Evolutionary conservation across 1,284 basidiomycete genomes (phyloP).

Genomic region (Vanrija sp.): DNA sequence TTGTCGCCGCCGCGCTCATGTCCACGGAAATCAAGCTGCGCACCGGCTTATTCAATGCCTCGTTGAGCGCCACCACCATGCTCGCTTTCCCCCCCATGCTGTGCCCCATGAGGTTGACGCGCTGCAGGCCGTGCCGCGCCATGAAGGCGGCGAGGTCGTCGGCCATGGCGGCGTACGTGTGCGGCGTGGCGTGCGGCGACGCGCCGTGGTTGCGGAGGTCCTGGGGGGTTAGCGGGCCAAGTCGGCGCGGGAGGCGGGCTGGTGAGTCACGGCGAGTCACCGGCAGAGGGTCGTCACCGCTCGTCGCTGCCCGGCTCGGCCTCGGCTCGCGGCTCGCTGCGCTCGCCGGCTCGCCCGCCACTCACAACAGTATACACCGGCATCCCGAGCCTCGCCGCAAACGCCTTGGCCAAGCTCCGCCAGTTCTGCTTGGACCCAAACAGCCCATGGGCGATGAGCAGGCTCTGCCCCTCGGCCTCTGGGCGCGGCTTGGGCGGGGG

Average conservation of each 20-base stretch:
- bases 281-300: neutral
- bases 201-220: constrained; percentile 57
- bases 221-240: constrained; percentile 25
- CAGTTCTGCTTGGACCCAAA: constrained; percentile 59
- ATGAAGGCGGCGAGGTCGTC: constrained; percentile 52
- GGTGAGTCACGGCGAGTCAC: too few relatives aligned
- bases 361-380: constrained; percentile 54
- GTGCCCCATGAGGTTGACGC: constrained; percentile 55
- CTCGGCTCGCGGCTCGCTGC: too few relatives aligned
- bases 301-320: neutral
- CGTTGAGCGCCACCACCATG: constrained; percentile 53
- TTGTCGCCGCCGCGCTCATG: constrained; percentile 54
- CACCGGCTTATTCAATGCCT: constrained; percentile 43
- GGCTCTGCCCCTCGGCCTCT: constrained; percentile 30
- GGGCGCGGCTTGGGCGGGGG: constrained; percentile 11
- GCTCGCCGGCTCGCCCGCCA: neutral
- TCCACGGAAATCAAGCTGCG: constrained; percentile 53
- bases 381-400: constrained; percentile 51
- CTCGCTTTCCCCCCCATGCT: constrained; percentile 58
- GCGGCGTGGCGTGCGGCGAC: constrained; percentile 52
- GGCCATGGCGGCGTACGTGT: constrained; percentile 51
- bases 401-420: constrained; percentile 53
- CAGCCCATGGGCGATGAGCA: constrained; percentile 54
- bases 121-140: constrained; percentile 39
- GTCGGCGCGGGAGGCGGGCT: neutral